Conservation (phyloP, 2,329 filamentous ascomycete genomes). For the Chaetomium sp. region DNA sequence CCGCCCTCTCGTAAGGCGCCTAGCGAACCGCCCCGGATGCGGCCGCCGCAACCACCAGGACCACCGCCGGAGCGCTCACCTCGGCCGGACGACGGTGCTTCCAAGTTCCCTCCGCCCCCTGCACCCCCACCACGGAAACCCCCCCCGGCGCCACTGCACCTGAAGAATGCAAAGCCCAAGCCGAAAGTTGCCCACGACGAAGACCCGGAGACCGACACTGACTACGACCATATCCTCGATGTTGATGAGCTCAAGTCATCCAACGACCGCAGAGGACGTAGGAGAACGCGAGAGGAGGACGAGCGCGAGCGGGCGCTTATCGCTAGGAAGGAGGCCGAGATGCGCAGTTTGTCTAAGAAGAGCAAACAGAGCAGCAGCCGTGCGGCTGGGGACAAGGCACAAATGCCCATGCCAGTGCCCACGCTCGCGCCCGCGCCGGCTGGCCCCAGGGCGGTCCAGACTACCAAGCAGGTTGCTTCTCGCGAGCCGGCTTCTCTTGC, state of each 20-base stretch:
- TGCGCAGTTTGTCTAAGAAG: slow-evolving; percentile 68
- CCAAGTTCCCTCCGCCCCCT: slow-evolving; percentile 46
- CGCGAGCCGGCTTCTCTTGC: slow-evolving; percentile 43
- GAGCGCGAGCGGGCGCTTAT: slow-evolving; percentile 68
- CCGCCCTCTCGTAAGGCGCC: slow-evolving; percentile 52
- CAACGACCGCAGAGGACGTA: slow-evolving; percentile 60
- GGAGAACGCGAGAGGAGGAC: slow-evolving; percentile 83
- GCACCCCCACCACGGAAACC: slow-evolving; percentile 67
- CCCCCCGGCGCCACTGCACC: slow-evolving; percentile 76
- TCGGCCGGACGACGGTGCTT: slow-evolving; percentile 38
- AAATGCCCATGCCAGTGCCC: slow-evolving; percentile 29
- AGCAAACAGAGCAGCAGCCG: slow-evolving; percentile 50
- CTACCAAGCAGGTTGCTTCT: slow-evolving; percentile 29
- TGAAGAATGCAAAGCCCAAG: slow-evolving; percentile 43
- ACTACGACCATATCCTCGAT: slow-evolving; percentile 74
- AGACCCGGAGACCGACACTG: slow-evolving; percentile 61
- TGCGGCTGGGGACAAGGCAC: slow-evolving; percentile 40
- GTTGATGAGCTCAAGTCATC: slow-evolving; percentile 52
- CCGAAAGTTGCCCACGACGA: slow-evolving; percentile 41
- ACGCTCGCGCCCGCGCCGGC: slow-evolving; percentile 22
- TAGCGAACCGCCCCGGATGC: slow-evolving; percentile 44
- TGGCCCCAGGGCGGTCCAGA: slow-evolving; percentile 32
- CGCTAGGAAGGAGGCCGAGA: slow-evolving; percentile 61
- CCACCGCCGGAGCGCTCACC: slow-evolving; percentile 39
- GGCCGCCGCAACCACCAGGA: slow-evolving; percentile 45